Evolutionary conservation across 2,329 filamentous ascomycete species (phyloP).

Genomic region (Fusarium tuaranense): DNA sequence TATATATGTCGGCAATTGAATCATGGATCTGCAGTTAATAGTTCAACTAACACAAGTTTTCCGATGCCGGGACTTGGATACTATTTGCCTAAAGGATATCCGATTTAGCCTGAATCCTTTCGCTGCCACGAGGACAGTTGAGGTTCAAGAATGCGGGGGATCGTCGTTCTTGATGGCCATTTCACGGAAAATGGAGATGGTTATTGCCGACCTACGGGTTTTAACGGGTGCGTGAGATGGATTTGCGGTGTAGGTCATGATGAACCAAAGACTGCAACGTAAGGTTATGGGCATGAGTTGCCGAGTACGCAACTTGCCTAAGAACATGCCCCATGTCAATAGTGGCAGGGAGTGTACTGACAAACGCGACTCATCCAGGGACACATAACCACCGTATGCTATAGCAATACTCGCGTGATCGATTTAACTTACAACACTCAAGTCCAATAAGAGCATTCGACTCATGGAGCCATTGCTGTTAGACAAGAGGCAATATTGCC

Average conservation of each 20-base stretch:
- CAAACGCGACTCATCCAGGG: not conserved
- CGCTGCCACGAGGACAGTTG: not conserved
- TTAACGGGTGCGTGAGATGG: not conserved
- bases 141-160: not conserved
- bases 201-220: not conserved
- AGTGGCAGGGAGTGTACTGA: no score
- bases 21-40: not conserved
- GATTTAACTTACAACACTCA: not conserved
- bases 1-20: not conserved
- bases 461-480: not conserved
- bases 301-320: not conserved
- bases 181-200: not conserved
- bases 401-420: not conserved
- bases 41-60: not conserved
- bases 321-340: not conserved
- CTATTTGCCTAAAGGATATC: not conserved
- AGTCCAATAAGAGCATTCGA: not conserved
- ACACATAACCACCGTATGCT: not conserved
- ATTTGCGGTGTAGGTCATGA: no score
- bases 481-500: not conserved
- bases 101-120: constrained; percentile 13
- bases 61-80: not conserved
- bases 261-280: not conserved
- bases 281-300: not conserved
- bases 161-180: not conserved